Evolutionary conservation across 1,284 basidiomycete species (phyloP), one percentile per base, ranked within the genome.

Genomic region (Malassezia yamatoensis): DNA sequence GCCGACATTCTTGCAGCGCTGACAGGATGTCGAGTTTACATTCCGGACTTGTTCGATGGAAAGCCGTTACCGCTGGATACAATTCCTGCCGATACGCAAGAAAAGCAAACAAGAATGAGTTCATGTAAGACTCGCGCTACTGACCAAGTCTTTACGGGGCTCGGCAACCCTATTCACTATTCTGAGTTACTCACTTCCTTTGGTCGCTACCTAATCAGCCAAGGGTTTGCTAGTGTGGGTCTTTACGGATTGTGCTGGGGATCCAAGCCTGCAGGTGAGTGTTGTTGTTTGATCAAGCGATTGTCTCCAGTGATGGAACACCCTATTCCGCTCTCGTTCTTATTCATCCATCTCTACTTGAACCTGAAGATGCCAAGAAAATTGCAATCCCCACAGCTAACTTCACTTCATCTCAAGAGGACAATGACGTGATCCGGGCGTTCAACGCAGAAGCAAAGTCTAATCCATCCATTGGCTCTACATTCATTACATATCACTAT

Each of bases 1-100:
- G 67, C 63, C 33, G 83, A 85, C 67, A 80, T 83, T 40, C 77
- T 85, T 49, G 81, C 83, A 8, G 62, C 63, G 0, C 51, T 58
- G 15, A 63, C 62, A 52, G 60, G 62, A 44, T 56, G 67, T 54
- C 67, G 78, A n/a, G 80, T 84, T 15, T 78, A 82, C 64, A 81
- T 84, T 79, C 83, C 83, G 21, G 82, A 84, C 72, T 82, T 83
- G 70, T 83, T 83, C 70, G 80, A 80, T 11, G 71, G 78, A 49
- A 74, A 72, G 50, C 78, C 82, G 0, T 82, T 80, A 72, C 77
- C 80, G 0, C 61, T 75, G 20, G 78, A 78, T 15, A 72, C 78
- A 42, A 81, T 80, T 70, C 83, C 83, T 15, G 81, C 82, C 40
- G 52, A 66, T 55, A 66, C 60, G 5, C 77, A 80, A 39, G 77